A percentile compares a stretch with the other conserved stretches of the same genome.
These are phyloP conservation scores for Fimicolochytrium jonesii DNA, from an alignment of 192 early-diverging fungal species.

Conservation along the genomic window DNA sequence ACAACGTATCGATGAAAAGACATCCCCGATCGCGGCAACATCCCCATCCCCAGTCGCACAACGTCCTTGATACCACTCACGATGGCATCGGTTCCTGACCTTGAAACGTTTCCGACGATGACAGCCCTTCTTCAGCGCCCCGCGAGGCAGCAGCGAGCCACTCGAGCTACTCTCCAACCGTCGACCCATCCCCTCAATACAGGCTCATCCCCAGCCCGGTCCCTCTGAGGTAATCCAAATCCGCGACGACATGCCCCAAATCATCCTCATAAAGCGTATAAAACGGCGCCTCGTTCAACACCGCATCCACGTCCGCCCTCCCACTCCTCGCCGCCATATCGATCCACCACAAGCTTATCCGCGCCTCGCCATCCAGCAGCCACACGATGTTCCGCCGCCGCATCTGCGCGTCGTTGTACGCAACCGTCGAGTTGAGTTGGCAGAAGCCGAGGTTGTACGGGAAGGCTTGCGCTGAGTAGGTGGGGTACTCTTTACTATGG, in stretches of 20 bases:
- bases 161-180: background rate
- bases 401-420: background rate
- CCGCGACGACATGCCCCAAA: conserved; percentile 3
- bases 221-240: background rate
- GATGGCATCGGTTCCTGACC: background rate
- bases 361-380: background rate
- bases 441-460: conserved; percentile 1
- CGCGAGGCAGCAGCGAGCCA: background rate
- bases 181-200: no score
- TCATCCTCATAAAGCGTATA: conserved; percentile 1
- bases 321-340: background rate
- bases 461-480: background rate
- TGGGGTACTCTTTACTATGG: conserved; percentile 5
- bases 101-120: background rate
- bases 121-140: background rate
- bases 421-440: background rate
- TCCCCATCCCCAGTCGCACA: no score
- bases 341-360: background rate
- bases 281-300: conserved; percentile 2
- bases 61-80: no score
- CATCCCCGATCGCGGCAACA: no score
- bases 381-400: background rate
- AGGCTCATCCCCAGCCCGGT: background rate
- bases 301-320: background rate
- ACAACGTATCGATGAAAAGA: background rate